Evolutionary conservation across 2,329 filamentous ascomycete species (phyloP).

Genomic region (Stylonectria norvegica): DNA sequence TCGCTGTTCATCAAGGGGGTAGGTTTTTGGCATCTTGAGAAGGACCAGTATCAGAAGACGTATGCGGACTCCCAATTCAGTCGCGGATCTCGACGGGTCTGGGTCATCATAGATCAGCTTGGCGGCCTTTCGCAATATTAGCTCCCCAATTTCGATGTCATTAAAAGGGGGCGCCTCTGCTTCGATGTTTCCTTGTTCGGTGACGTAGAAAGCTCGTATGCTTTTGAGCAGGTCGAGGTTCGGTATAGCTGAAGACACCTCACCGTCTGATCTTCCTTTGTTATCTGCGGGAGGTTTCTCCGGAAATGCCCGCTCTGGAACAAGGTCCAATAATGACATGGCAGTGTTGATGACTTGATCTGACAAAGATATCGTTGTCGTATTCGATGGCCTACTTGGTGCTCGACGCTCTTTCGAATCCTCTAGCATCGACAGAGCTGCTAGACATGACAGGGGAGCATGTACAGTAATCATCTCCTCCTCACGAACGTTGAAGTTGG

Average conservation of each 20-base stretch:
- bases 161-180: constrained; percentile 57
- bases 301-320: constrained; percentile 62
- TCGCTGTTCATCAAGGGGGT: constrained; percentile 42
- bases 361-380: constrained; percentile 30
- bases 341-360: constrained; percentile 47
- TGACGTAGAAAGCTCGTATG: constrained; percentile 64
- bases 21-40: constrained; percentile 46
- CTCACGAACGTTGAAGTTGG: constrained; percentile 88
- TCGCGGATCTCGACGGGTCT: constrained; percentile 34
- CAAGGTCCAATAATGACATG: constrained; percentile 57
- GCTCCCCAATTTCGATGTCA: constrained; percentile 52
- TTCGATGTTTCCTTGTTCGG: constrained; percentile 68
- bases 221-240: constrained; percentile 54
- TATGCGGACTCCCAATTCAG: constrained; percentile 54
- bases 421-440: constrained; percentile 63
- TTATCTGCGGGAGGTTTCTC: constrained; percentile 11
- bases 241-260: constrained; percentile 13
- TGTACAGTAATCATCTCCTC: constrained; percentile 93
- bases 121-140: constrained; percentile 60
- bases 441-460: constrained; percentile 63
- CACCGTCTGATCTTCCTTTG: constrained; percentile 6
- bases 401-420: constrained; percentile 43
- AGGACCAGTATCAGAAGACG: constrained; percentile 58
- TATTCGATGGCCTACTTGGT: constrained; percentile 29
- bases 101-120: constrained; percentile 48